phyloP scores from a whole-genome alignment of 2,329 filamentous ascomycete species.

The Arthrocladium fulminans region DNA sequence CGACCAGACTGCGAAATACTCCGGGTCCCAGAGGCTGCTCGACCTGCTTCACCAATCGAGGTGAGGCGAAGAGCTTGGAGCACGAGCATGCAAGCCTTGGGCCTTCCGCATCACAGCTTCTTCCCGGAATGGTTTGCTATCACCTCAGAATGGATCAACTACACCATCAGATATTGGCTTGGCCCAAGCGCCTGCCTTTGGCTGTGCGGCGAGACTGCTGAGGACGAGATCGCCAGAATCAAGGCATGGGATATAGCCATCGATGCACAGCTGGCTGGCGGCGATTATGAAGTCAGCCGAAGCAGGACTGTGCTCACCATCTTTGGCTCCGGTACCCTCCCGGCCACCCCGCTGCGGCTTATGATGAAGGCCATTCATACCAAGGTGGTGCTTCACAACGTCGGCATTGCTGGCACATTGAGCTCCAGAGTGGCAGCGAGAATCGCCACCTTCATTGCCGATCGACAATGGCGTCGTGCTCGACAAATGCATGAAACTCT shows the following conservation, averaged over 20 bases:
- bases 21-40: slow-evolving; percentile 40
- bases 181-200: slow-evolving; percentile 69
- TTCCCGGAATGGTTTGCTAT: slow-evolving; percentile 76
- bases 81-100: slow-evolving; percentile 84
- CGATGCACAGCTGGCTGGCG: slow-evolving; percentile 84
- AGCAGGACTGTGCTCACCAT: slow-evolving; percentile 77
- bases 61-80: slow-evolving; percentile 85
- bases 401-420: slow-evolving; percentile 56
- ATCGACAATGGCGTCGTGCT: slow-evolving; percentile 73
- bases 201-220: slow-evolving; percentile 69
- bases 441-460: slow-evolving; percentile 63
- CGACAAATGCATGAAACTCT: slow-evolving; percentile 50
- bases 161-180: slow-evolving; percentile 67
- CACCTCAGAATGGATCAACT: slow-evolving; percentile 69
- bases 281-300: slow-evolving; percentile 81
- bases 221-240: slow-evolving; percentile 75
- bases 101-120: slow-evolving; percentile 81
- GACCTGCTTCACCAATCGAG: slow-evolving; percentile 71
- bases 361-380: slow-evolving; percentile 92
- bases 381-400: slow-evolving; percentile 77
- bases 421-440: slow-evolving; percentile 57
- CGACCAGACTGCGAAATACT: slow-evolving; percentile 29
- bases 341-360: slow-evolving; percentile 68
- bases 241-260: slow-evolving; percentile 91
- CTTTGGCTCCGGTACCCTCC: slow-evolving; percentile 77